Percentiles rank a stretch among this genome's conserved stretches.
phyloP scores from a whole-genome alignment of 306 rosid genomes.

The Carpinus fangiana region DNA sequence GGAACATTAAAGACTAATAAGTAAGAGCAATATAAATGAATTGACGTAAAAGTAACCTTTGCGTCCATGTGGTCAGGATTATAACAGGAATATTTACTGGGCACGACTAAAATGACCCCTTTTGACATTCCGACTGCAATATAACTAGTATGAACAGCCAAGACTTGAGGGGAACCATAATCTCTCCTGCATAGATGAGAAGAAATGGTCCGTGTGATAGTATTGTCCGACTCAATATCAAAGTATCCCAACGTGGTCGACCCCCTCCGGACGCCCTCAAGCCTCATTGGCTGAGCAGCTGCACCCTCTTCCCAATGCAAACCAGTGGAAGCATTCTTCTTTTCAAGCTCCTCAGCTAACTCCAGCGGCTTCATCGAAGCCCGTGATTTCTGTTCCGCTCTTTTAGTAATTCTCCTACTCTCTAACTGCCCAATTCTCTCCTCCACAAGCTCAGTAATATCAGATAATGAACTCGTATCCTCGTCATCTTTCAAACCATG shows the following conservation, averaged over 20 bases:
- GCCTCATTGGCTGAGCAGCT: constrained; percentile 98
- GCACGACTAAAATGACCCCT: constrained; percentile 70
- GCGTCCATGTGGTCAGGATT: constrained; percentile 73
- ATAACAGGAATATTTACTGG: constrained; percentile 81
- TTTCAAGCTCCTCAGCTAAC: constrained; percentile 84
- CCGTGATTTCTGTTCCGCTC: constrained; percentile 44
- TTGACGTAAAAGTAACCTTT: constrained; percentile 52
- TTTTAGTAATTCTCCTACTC: constrained; percentile 44
- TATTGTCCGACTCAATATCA: constrained; percentile 65
- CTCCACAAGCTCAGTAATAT: constrained; percentile 57
- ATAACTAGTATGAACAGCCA: constrained; percentile 79
- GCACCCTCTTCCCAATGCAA: constrained; percentile 95
- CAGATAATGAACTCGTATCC: constrained; percentile 43
- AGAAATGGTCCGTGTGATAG: constrained; percentile 63
- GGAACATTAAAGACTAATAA: not conserved
- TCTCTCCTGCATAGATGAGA: constrained; percentile 73
- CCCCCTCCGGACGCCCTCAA: constrained; percentile 87
- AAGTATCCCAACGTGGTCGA: constrained; percentile 84
- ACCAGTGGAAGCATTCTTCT: constrained; percentile 89
- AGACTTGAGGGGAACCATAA: constrained; percentile 82
- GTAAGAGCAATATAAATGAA: not conserved
- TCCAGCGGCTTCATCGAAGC: constrained; percentile 64
- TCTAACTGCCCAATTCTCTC: constrained; percentile 68
- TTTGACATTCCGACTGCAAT: constrained; percentile 92
- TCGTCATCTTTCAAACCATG: constrained; percentile 29